Conservation (phyloP, 2,329 filamentous ascomycete species). For the Aspergillus felis region DNA sequence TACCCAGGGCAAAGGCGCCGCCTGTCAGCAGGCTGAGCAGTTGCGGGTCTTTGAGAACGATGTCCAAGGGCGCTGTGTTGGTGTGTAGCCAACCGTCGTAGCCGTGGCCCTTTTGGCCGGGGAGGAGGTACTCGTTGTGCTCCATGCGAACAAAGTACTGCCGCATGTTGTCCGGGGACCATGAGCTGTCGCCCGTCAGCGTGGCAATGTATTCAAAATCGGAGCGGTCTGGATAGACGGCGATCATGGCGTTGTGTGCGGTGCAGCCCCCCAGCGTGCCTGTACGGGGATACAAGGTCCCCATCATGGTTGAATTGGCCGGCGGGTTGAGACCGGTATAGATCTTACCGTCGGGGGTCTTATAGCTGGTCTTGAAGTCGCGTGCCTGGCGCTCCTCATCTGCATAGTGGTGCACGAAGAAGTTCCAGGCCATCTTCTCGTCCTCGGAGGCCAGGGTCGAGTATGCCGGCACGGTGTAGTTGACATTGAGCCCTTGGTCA, state of each 20-base stretch:
- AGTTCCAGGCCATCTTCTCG: conserved; percentile 29
- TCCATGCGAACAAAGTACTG: conserved; percentile 54
- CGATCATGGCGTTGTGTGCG: conserved; percentile 59
- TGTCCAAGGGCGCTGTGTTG: conserved; percentile 37
- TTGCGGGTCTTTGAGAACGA: conserved; percentile 51
- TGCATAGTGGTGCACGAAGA: conserved; percentile 33
- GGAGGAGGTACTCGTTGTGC: conserved; percentile 49
- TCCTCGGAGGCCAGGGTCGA: conserved; percentile 28
- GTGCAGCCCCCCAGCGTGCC: conserved; percentile 57
- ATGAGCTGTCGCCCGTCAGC: conserved; percentile 58
- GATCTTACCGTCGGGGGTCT: conserved; percentile 44
- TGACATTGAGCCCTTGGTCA: conserved; percentile 29
- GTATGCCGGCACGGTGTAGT: conserved; percentile 28
- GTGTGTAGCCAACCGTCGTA: conserved; percentile 25
- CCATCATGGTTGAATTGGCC: conserved; percentile 48
- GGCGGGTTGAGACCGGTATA: conserved; percentile 56
- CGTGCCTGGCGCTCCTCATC: conserved; percentile 26
- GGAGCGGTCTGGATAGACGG: conserved; percentile 55
- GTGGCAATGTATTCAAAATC: conserved; percentile 58
- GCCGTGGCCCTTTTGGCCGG: conserved; percentile 43
- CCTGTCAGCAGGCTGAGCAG: conserved; percentile 51
- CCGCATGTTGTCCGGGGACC: conserved; percentile 57
- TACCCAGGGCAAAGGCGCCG: conserved; percentile 52
- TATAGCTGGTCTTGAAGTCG: conserved; percentile 39
- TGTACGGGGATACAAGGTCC: conserved; percentile 56